Evolutionary conservation across 371 early-diverging fungal species (phyloP).

Genomic region (Mucor indicus): DNA sequence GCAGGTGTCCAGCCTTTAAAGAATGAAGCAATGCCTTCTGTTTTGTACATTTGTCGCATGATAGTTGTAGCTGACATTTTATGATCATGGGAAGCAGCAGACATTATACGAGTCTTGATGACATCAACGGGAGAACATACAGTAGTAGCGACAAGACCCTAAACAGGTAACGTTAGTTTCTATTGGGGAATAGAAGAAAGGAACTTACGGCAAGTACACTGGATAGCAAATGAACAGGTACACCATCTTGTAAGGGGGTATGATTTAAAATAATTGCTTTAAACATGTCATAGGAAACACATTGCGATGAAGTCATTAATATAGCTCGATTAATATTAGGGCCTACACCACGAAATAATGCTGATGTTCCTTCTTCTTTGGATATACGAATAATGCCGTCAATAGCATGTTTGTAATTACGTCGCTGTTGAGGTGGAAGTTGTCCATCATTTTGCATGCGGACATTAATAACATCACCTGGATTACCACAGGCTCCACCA

Average conservation of each 20-base stretch:
- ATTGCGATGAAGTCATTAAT: constrained; percentile 76
- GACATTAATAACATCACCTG: constrained; percentile 84
- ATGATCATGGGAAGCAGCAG: constrained; percentile 33
- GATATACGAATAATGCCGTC: constrained; percentile 71
- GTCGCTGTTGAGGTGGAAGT: constrained; percentile 56
- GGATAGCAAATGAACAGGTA: constrained; percentile 71
- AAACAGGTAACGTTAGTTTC: not conserved
- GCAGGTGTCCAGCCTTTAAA: constrained; percentile 91
- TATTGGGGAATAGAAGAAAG: too few relatives aligned
- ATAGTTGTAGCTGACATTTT: constrained; percentile 44
- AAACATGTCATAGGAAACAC: constrained; percentile 72
- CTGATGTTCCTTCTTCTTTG: constrained; percentile 62
- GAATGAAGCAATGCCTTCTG: constrained; percentile 77
- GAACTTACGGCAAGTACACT: constrained; percentile 72
- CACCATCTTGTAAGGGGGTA: constrained; percentile 59
- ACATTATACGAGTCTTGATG: constrained; percentile 89
- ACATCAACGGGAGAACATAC: constrained; percentile 89
- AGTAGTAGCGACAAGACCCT: constrained; percentile 89
- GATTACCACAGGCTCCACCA: constrained; percentile 80
- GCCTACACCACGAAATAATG: constrained; percentile 69
- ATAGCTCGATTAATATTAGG: constrained; percentile 78
- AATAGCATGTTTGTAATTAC: constrained; percentile 76
- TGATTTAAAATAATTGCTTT: constrained; percentile 62
- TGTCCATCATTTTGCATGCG: constrained; percentile 84
- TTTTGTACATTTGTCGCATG: constrained; percentile 53